Percentiles rank a stretch among this genome's conserved stretches.
Evolutionary conservation across 2,329 filamentous ascomycete species (phyloP).

Genomic region (Chrysosporium queenslandicum): DNA sequence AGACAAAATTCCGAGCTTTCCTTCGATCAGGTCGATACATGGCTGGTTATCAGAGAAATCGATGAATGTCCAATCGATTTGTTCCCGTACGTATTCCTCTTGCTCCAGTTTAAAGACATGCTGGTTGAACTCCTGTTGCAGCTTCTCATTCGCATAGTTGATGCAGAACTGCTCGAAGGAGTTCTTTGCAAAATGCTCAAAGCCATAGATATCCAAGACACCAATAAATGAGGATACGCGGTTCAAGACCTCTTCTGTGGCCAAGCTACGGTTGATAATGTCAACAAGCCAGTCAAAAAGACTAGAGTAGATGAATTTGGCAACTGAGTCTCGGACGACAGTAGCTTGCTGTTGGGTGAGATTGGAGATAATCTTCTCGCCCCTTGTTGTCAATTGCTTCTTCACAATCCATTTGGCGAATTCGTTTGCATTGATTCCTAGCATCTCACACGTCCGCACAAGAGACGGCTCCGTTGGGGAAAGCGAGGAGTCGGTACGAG

Average conservation of each 20-base stretch:
- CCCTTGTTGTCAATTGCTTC: conserved; percentile 92
- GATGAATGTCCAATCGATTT: conserved; percentile 99
- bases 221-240: conserved; percentile 87
- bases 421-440: conserved; percentile 74
- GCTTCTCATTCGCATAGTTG: conserved; percentile 98
- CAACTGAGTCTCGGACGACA: conserved; percentile 92
- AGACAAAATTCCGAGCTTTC: conserved; percentile 85
- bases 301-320: conserved; percentile 97
- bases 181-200: conserved; percentile 98
- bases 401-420: conserved; percentile 99
- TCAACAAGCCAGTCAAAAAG: conserved; percentile 99
- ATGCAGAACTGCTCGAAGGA: conserved; percentile 99
- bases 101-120: conserved; percentile 99
- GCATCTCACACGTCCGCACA: conserved; percentile 66
- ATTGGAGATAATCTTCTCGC: conserved; percentile 96
- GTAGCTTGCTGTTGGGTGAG: conserved; percentile 85
- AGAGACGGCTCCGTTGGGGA: conserved; percentile 71
- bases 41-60: conserved; percentile 99
- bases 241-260: conserved; percentile 74
- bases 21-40: conserved; percentile 96
- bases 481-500: conserved; percentile 76
- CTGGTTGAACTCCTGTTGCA: conserved; percentile 98
- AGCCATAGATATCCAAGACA: conserved; percentile 97
- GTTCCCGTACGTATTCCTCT: conserved; percentile 88
- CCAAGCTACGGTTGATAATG: conserved; percentile 82